A percentile compares a stretch with the other conserved stretches of the same genome.
phyloP scores from a whole-genome alignment of 2,329 filamentous ascomycete genomes.

The Diaporthe amygdali region DNA sequence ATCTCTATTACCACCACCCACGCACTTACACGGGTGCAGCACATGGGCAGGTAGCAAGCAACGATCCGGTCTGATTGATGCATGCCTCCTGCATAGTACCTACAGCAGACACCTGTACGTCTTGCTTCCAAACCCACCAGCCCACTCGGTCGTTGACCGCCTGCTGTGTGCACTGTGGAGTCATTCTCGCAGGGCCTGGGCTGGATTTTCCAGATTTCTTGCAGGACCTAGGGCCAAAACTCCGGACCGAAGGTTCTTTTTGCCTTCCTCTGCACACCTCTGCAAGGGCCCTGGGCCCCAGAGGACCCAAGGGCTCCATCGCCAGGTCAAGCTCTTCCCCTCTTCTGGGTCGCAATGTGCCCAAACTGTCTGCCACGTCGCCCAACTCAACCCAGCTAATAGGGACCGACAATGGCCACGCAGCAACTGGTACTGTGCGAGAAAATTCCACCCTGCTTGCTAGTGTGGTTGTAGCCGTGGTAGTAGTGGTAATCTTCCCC shows the following conservation, averaged over 20 bases:
- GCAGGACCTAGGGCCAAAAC: not conserved
- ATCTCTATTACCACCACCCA: too few relatives aligned
- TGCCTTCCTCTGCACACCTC: not conserved
- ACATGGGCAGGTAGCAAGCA: not conserved
- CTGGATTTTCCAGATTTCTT: slow-evolving; percentile 14
- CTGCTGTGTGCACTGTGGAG: not conserved
- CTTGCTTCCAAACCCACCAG: not conserved
- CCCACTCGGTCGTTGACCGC: slow-evolving; percentile 16
- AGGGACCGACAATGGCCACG: not conserved
- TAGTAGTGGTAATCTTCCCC: not conserved
- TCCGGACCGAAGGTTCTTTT: slow-evolving; percentile 5
- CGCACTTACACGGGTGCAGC: not conserved
- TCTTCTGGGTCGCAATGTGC: slow-evolving; percentile 13
- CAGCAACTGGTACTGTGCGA: not conserved
- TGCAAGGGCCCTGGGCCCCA: slow-evolving; percentile 1
- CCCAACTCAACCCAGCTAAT: not conserved
- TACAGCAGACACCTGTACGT: not conserved
- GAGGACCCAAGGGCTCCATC: not conserved
- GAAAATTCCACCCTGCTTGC: not conserved
- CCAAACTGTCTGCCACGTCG: slow-evolving; percentile 8
- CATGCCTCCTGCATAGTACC: not conserved
- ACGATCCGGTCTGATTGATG: not conserved
- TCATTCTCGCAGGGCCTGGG: not conserved
- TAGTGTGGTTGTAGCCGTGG: not conserved
- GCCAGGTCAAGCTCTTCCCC: slow-evolving; percentile 14